Conservation (phyloP, 768 basidiomycete species). For the Aureoboletus auriporus region DNA sequence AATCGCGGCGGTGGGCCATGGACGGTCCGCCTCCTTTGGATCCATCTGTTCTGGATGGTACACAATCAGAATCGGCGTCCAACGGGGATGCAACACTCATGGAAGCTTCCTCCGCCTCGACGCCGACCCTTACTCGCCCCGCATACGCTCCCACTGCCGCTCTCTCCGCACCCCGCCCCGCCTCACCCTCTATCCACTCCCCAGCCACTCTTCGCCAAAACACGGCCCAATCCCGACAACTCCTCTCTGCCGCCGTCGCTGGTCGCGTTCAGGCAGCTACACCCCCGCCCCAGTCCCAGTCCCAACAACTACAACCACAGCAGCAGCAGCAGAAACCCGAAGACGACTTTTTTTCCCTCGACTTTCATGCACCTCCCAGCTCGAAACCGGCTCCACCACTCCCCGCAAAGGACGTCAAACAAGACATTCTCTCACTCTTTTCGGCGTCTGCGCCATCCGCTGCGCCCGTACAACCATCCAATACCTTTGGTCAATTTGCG, state of each 20-base stretch:
- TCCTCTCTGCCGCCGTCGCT: constrained; percentile 38
- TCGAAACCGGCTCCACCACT: constrained; percentile 22
- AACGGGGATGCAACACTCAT: neutral
- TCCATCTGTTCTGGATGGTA: constrained; percentile 69
- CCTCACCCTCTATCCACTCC: constrained; percentile 25
- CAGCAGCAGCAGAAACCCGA: constrained; percentile 31
- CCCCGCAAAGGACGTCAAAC: constrained; percentile 69
- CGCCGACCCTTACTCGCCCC: neutral
- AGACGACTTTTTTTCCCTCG: constrained; percentile 79
- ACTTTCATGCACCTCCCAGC: constrained; percentile 65
- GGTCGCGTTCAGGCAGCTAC: constrained; percentile 14
- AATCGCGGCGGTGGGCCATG: constrained; percentile 87
- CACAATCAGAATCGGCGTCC: constrained; percentile 13
- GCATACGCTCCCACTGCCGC: constrained; percentile 13
- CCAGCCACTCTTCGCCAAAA: constrained; percentile 22
- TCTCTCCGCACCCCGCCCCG: constrained; percentile 24
- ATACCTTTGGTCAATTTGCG: constrained; percentile 37
- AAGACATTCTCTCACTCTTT: constrained; percentile 84
- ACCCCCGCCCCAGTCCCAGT: constrained; percentile 5
- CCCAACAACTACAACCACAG: constrained; percentile 15
- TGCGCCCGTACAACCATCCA: constrained; percentile 22
- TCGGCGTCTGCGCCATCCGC: constrained; percentile 36
- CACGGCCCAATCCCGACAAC: constrained; percentile 23
- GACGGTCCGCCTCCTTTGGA: constrained; percentile 84
- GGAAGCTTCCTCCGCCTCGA: neutral